These are phyloP conservation scores for Trypanosoma platydactyli DNA, from an alignment of 208 protist species.

Conservation along the genomic window DNA sequence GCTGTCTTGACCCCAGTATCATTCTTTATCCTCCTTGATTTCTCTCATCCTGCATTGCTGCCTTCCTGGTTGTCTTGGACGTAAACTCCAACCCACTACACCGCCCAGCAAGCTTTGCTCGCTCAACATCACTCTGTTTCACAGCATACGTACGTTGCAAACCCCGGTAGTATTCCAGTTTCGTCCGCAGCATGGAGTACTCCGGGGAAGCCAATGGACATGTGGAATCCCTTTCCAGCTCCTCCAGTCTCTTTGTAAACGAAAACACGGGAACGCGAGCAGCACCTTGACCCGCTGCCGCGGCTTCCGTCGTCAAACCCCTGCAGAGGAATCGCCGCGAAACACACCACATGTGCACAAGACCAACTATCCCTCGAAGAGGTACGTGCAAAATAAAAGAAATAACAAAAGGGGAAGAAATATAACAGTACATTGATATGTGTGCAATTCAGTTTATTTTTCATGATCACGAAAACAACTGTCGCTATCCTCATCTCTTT, in stretches of 20 bases:
- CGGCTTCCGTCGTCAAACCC: not conserved
- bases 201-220: constrained; percentile 48
- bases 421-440: not conserved
- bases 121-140: constrained; percentile 85
- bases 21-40: not conserved
- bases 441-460: not conserved
- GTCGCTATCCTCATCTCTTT: no score
- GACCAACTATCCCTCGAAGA: not conserved
- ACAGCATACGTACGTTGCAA: constrained; percentile 78
- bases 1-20: not conserved
- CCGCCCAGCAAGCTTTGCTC: constrained; percentile 65
- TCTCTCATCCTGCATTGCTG: not conserved
- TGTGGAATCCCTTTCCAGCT: constrained; percentile 26
- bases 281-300: not conserved
- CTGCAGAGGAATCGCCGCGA: constrained; percentile 11
- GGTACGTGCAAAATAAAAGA: not conserved
- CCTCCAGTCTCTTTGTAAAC: constrained; percentile 38
- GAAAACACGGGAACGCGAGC: constrained; percentile 15
- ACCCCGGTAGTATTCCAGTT: constrained; percentile 59
- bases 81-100: constrained; percentile 89
- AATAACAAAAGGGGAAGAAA: not conserved
- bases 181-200: constrained; percentile 63
- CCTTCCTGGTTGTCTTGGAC: constrained; percentile 41
- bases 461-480: not conserved
- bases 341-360: constrained; percentile 21